A percentile compares a stretch with the other conserved stretches of the same genome.
phyloP scores from a whole-genome alignment of 495 filamentous ascomycete genomes.

The Penicillium antarcticum region DNA sequence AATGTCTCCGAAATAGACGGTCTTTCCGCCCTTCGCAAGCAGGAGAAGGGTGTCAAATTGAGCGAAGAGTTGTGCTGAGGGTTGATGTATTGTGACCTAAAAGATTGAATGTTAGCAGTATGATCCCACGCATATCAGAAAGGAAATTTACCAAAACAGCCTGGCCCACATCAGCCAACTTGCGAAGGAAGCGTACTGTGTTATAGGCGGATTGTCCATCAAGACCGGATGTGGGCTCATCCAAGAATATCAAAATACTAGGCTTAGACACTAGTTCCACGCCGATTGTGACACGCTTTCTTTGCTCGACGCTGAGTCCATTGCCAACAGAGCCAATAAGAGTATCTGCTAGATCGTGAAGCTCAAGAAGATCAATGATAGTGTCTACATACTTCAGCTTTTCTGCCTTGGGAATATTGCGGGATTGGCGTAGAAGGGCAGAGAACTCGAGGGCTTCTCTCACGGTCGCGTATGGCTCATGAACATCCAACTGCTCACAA shows the following conservation, averaged over 20 bases:
- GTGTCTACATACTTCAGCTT: slow-evolving; percentile 59
- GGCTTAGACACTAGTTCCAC: slow-evolving; percentile 67
- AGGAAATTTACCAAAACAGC: slow-evolving; percentile 49
- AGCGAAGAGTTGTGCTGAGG: slow-evolving; percentile 66
- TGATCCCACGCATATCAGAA: not conserved
- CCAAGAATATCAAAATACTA: slow-evolving; percentile 67
- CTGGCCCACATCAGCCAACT: slow-evolving; percentile 64
- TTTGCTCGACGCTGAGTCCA: slow-evolving; percentile 58
- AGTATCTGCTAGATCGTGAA: slow-evolving; percentile 52
- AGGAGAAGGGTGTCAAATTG: slow-evolving; percentile 70
- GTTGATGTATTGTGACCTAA: slow-evolving; percentile 69
- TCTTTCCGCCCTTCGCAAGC: slow-evolving; percentile 65
- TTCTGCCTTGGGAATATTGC: slow-evolving; percentile 47
- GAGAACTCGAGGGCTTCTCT: slow-evolving; percentile 60
- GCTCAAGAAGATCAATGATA: slow-evolving; percentile 56
- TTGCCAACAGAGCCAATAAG: slow-evolving; percentile 49
- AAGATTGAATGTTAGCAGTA: not conserved
- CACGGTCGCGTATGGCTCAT: slow-evolving; percentile 56
- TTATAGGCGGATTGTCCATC: slow-evolving; percentile 63
- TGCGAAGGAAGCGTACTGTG: slow-evolving; percentile 61
- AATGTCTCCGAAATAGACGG: slow-evolving; percentile 68
- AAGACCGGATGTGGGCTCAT: slow-evolving; percentile 73
- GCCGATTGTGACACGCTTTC: slow-evolving; percentile 63
- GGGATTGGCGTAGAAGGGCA: slow-evolving; percentile 55
- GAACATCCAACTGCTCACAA: slow-evolving; percentile 59